phyloP scores from a whole-genome alignment of 495 filamentous ascomycete species.

The Hypomontagnella monticulosa region DNA sequence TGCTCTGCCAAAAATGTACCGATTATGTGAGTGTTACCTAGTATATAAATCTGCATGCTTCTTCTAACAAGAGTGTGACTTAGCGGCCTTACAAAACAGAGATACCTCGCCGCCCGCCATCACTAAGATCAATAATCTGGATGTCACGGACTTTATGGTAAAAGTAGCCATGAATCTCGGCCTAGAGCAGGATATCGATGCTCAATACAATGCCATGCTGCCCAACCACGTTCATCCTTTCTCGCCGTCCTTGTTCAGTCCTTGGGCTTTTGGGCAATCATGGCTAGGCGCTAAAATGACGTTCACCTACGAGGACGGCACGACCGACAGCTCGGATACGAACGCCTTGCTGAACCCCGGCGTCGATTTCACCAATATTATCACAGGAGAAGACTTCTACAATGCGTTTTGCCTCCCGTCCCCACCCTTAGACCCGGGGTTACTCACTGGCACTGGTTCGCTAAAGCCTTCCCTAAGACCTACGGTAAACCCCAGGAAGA shows the following conservation, averaged over 20 bases:
- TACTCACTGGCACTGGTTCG: too few species aligned
- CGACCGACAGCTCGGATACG: slow-evolving; percentile 4
- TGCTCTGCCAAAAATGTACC: slow-evolving; percentile 46
- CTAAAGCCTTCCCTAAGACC: not conserved
- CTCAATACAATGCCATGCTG: slow-evolving; percentile 46
- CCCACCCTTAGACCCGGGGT: slow-evolving; percentile 3
- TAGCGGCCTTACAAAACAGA: slow-evolving; percentile 14
- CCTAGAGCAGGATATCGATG: slow-evolving; percentile 45
- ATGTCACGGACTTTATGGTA: slow-evolving; percentile 40
- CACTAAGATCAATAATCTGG: slow-evolving; percentile 46
- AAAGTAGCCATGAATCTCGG: slow-evolving; percentile 35
- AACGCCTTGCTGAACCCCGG: slow-evolving; percentile 1
- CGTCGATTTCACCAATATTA: slow-evolving; percentile 29
- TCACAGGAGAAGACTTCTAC: slow-evolving; percentile 35
- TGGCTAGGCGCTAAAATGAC: slow-evolving; percentile 38
- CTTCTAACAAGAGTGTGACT: not conserved
- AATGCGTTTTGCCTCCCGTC: slow-evolving; percentile 44
- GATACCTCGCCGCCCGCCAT: slow-evolving; percentile 16
- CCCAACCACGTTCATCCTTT: slow-evolving; percentile 16
- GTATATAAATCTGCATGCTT: not conserved
- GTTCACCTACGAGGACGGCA: slow-evolving; percentile 32
- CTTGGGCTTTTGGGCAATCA: slow-evolving; percentile 22
- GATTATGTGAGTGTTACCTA: slow-evolving; percentile 34
- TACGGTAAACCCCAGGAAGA: not conserved
- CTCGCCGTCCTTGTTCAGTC: not conserved